phyloP scores from a whole-genome alignment of 2,329 filamentous ascomycete genomes.

The Alternaria sp. region DNA sequence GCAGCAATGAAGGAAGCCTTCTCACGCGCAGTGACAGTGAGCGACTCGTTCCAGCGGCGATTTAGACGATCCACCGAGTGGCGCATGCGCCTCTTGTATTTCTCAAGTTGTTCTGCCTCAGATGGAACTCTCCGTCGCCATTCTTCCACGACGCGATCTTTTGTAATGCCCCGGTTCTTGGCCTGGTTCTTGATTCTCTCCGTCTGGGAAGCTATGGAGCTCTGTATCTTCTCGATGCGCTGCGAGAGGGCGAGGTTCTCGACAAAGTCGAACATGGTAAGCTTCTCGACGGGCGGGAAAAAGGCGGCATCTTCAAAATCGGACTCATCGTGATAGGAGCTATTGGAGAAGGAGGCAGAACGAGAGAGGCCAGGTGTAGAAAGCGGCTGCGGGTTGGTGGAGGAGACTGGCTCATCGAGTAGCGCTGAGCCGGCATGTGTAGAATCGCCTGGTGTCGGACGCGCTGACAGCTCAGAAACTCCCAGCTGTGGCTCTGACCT shows the following conservation, averaged over 20 bases:
- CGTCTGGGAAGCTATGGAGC: slow-evolving; percentile 80
- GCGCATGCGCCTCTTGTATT: slow-evolving; percentile 88
- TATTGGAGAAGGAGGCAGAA: slow-evolving; percentile 81
- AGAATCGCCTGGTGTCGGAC: slow-evolving; percentile 35
- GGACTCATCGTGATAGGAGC: slow-evolving; percentile 86
- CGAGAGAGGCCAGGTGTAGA: slow-evolving; percentile 71
- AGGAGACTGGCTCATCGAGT: slow-evolving; percentile 56
- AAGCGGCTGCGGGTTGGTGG: slow-evolving; percentile 51
- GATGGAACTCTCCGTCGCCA: slow-evolving; percentile 87
- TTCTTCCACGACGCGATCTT: slow-evolving; percentile 89
- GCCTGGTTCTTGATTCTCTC: slow-evolving; percentile 87
- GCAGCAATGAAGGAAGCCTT: slow-evolving; percentile 96
- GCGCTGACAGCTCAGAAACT: slow-evolving; percentile 34
- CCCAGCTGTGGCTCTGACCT: slow-evolving; percentile 44
- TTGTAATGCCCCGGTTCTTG: slow-evolving; percentile 79
- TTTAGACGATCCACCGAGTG: slow-evolving; percentile 87
- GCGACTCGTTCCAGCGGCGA: slow-evolving; percentile 86
- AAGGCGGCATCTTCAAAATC: slow-evolving; percentile 69
- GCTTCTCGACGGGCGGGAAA: slow-evolving; percentile 85
- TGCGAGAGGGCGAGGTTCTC: slow-evolving; percentile 91
- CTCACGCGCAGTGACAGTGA: slow-evolving; percentile 86
- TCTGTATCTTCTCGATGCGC: slow-evolving; percentile 89
- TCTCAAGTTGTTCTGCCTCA: slow-evolving; percentile 90
- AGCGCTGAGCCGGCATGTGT: slow-evolving; percentile 38
- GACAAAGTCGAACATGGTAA: slow-evolving; percentile 91